phyloP scores from a whole-genome alignment of 2,329 filamentous ascomycete species.

The Nemania sp. region DNA sequence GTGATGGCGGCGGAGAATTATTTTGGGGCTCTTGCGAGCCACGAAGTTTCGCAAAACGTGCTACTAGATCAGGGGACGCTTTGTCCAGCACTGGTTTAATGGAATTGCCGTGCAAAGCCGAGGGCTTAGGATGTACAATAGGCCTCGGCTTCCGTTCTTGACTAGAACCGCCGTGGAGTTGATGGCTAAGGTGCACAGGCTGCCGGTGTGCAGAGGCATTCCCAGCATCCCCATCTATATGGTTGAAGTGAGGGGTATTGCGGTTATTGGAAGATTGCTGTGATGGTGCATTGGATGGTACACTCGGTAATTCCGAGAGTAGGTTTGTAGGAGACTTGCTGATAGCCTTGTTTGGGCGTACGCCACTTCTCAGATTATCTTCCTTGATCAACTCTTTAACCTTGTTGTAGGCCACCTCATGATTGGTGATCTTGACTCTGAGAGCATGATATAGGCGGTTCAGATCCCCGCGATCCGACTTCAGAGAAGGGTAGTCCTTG shows the following conservation, averaged over 20 bases:
- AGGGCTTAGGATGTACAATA: slow-evolving; percentile 73
- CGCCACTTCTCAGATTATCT: slow-evolving; percentile 73
- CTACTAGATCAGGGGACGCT: slow-evolving; percentile 62
- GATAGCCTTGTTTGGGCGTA: slow-evolving; percentile 57
- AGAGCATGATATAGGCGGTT: slow-evolving; percentile 63
- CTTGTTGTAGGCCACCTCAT: slow-evolving; percentile 64
- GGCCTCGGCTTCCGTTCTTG: slow-evolving; percentile 56
- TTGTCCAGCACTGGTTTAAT: slow-evolving; percentile 56
- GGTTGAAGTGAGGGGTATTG: slow-evolving; percentile 7
- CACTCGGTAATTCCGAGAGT: slow-evolving; percentile 37
- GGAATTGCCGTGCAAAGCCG: slow-evolving; percentile 72
- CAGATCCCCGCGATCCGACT: slow-evolving; percentile 64
- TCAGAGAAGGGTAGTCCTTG: slow-evolving; percentile 76
- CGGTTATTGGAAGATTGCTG: slow-evolving; percentile 12
- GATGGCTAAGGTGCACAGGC: slow-evolving; percentile 6
- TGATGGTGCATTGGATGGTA: slow-evolving; percentile 35
- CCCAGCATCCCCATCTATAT: background rate
- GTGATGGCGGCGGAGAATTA: slow-evolving; percentile 58
- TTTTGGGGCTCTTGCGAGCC: slow-evolving; percentile 56
- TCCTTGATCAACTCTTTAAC: slow-evolving; percentile 73
- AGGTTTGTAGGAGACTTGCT: slow-evolving; percentile 25
- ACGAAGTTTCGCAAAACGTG: slow-evolving; percentile 69
- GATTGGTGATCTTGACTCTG: slow-evolving; percentile 62
- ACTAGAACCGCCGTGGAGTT: slow-evolving; percentile 10
- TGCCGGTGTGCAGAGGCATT: slow-evolving; percentile 5